phyloP scores from a whole-genome alignment of 2,329 filamentous ascomycete species.

The Colletotrichum tofieldiae region DNA sequence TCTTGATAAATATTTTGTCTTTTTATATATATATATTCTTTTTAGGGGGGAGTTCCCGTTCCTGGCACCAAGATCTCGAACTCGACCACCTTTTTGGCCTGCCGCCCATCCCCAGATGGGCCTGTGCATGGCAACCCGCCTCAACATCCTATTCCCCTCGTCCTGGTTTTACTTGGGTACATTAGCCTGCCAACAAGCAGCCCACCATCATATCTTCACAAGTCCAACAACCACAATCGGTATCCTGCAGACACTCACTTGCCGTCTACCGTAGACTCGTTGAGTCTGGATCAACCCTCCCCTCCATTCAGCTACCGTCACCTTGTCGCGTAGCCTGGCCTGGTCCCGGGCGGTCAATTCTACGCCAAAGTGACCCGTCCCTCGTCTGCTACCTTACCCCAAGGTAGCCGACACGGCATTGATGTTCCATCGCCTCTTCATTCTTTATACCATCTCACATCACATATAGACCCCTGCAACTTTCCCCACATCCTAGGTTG shows the following conservation, averaged over 20 bases:
- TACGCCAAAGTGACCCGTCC: conserved; percentile 3
- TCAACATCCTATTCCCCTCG: background rate
- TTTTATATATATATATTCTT: no score
- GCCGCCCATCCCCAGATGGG: background rate
- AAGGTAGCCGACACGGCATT: conserved; percentile 37
- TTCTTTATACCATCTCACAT: conserved; percentile 22
- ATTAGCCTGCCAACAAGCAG: background rate
- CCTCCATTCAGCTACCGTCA: background rate
- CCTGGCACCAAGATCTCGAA: conserved; percentile 12
- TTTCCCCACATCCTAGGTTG: conserved; percentile 36
- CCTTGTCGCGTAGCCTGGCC: conserved; percentile 10
- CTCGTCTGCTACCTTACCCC: conserved; percentile 3
- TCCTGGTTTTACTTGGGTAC: conserved; percentile 1
- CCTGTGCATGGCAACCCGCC: background rate
- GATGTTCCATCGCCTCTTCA: conserved; percentile 33
- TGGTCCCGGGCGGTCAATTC: conserved; percentile 16
- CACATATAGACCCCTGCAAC: conserved; percentile 24
- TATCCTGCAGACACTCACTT: background rate
- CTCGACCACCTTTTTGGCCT: conserved; percentile 13
- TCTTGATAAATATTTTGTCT: no score
- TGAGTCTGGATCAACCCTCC: conserved; percentile 9
- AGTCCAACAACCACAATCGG: background rate
- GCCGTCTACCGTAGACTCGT: conserved; percentile 1
- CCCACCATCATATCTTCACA: conserved; percentile 6
- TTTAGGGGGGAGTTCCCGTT: background rate